These are phyloP conservation scores for Ichthyophonus hoferi DNA, from an alignment of 208 protist species.

Conservation along the genomic window DNA sequence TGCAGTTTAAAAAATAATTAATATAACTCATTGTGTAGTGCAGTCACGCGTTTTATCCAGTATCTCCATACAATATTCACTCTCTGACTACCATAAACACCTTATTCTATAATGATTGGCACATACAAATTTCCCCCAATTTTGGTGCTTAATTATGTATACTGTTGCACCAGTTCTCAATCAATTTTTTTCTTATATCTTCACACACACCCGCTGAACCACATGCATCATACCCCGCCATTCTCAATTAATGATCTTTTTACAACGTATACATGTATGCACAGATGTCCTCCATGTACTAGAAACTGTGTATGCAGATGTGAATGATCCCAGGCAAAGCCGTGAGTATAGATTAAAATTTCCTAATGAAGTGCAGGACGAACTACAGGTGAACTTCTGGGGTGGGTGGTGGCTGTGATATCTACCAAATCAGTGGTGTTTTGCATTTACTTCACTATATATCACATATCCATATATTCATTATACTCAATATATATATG, in stretches of 20 bases:
- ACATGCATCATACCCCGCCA: background rate
- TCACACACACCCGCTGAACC: background rate
- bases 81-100: too few relatives aligned
- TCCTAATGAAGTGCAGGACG: conserved; percentile 16
- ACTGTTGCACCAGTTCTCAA: too few relatives aligned
- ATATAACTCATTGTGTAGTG: too few relatives aligned
- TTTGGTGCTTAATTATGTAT: background rate
- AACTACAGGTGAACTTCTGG: background rate
- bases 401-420: background rate
- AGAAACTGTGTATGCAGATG: conserved; percentile 15
- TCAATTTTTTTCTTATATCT: background rate
- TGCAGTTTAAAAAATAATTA: too few relatives aligned
- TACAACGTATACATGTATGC: too few relatives aligned
- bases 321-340: conserved; percentile 5
- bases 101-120: background rate
- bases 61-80: too few relatives aligned
- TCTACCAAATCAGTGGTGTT: too few relatives aligned
- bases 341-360: conserved; percentile 30
- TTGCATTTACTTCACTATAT: too few relatives aligned
- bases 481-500: too few relatives aligned
- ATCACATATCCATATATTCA: too few relatives aligned
- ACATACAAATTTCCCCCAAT: background rate
- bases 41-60: too few relatives aligned
- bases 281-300: conserved; percentile 8
- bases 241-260: too few relatives aligned